phyloP scores from a whole-genome alignment of 768 basidiomycete genomes.

The Xanthoconium stramineum region DNA sequence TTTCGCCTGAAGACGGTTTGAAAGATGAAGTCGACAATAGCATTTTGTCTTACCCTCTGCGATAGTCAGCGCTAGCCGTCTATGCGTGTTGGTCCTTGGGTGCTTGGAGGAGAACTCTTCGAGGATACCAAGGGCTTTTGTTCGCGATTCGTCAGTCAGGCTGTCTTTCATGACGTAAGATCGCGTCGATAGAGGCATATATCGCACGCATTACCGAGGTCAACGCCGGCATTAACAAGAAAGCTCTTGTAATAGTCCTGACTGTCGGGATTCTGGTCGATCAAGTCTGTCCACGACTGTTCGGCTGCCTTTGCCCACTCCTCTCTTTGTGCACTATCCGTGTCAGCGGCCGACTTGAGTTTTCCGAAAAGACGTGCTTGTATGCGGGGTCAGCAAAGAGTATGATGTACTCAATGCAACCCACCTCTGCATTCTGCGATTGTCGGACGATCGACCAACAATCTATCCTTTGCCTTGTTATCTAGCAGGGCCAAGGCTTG shows the following conservation, averaged over 20 bases:
- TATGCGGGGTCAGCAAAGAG: conserved; percentile 6
- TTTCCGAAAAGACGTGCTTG: conserved; percentile 78
- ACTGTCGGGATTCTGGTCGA: conserved; percentile 84
- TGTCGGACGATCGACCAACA: conserved; percentile 67
- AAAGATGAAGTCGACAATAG: background rate
- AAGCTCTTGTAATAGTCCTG: conserved; percentile 78
- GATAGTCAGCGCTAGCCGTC: conserved; percentile 68
- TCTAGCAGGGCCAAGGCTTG: conserved; percentile 67
- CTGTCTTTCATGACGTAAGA: conserved; percentile 32
- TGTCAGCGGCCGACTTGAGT: conserved; percentile 27
- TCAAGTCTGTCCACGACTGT: conserved; percentile 73
- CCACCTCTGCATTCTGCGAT: conserved; percentile 69
- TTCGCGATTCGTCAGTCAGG: conserved; percentile 47
- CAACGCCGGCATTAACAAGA: conserved; percentile 60
- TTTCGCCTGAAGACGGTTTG: conserved; percentile 43
- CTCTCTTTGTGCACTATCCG: conserved; percentile 9
- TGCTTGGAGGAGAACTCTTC: conserved; percentile 56
- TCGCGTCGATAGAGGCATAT: background rate
- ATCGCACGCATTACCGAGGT: conserved; percentile 49
- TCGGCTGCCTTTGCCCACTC: conserved; percentile 66
- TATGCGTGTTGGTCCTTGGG: conserved; percentile 68
- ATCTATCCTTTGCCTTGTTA: conserved; percentile 54
- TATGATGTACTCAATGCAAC: background rate
- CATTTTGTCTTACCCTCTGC: conserved; percentile 42
- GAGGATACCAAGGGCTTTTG: conserved; percentile 55